Evolutionary conservation across 305 asterid genomes (phyloP), one percentile per base, ranked within the genome.

Genomic region (Rubia balearica): DNA sequence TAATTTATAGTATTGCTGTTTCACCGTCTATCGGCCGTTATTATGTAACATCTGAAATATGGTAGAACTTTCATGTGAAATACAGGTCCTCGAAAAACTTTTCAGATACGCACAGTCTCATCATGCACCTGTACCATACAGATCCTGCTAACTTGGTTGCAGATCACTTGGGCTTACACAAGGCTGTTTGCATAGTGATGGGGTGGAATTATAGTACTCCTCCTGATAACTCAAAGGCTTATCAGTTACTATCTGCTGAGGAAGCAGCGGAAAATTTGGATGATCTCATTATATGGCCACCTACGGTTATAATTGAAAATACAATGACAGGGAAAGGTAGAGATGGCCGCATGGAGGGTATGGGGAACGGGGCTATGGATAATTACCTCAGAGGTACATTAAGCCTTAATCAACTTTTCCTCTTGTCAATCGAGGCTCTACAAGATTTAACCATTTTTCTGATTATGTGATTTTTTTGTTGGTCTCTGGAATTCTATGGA

Each of bases 321-420:
- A 88, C 96, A 22, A 75, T 79, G 85, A 91, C 92, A 36, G 96
- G 95, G 51, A 89, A 88, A 87, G 83, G 90, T 85, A 87, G 83
- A 79, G 96, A 89, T 38, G 96, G 93, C 61, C 96, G 98, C 70
- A 84, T 78, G 83, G 99, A 94, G 89, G 97, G 99, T 83, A 69
- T 91, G 84, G 99, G 99, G 80, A 91, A 91, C 95, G 84, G 90
- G 83, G 88, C 96, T 43, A 85, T 94, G 96, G 97, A 94, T 87
- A 84, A 83, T 88, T 79, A 81, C 70, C 94, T 94, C 83, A 88
- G 94, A 94, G 99, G 99, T 91, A 91, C 79, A 75, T 59, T 71
- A 69, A 75, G 71, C 77, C 84, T 74, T 77, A 80, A 48, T 84
- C 70, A 66, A 68, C 41, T 65, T 69, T 72, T 72, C 12, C 73